These are phyloP conservation scores for Coemansia sp. DNA, from an alignment of 192 early-diverging fungal species.

Conservation along the genomic window DNA sequence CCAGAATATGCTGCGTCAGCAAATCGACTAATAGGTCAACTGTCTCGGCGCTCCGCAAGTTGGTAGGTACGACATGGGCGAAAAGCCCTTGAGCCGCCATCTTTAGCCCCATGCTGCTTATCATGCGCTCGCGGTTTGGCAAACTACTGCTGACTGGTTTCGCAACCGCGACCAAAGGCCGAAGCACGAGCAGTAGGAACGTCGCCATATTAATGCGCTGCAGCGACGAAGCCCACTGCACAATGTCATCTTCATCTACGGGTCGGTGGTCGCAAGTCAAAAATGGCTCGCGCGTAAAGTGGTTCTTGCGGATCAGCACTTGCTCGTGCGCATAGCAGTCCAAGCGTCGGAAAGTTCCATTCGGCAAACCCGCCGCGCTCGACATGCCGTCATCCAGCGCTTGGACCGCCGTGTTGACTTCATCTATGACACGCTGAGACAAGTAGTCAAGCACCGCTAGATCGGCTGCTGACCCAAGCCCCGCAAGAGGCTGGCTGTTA, in stretches of 20 bases:
- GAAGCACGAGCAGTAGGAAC: constrained; percentile 37
- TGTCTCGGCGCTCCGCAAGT: constrained; percentile 19
- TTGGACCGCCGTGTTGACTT: constrained; percentile 7
- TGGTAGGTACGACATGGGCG: constrained; percentile 32
- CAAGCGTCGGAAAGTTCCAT: constrained; percentile 13
- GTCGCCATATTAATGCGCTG: constrained; percentile 47
- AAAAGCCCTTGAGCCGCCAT: constrained; percentile 29
- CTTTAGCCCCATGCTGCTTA: constrained; percentile 36
- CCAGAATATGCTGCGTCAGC: constrained; percentile 50
- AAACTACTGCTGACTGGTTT: constrained; percentile 19
- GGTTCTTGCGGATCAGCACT: constrained; percentile 31
- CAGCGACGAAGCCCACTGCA: constrained; percentile 36
- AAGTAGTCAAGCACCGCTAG: constrained; percentile 46
- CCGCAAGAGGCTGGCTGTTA: neutral
- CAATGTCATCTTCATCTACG: constrained; percentile 16
- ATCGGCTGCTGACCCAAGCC: constrained; percentile 25
- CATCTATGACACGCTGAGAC: constrained; percentile 33
- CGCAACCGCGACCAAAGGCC: constrained; percentile 24
- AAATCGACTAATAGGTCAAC: constrained; percentile 43
- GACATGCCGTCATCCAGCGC: neutral
- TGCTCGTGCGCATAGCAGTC: constrained; percentile 45
- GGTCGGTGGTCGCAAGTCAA: constrained; percentile 26
- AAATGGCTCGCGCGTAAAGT: constrained; percentile 38
- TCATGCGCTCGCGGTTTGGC: constrained; percentile 33
- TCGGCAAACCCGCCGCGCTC: no score